Conservation (phyloP, 768 basidiomycete genomes). For the Tulasnella sp. region DNA sequence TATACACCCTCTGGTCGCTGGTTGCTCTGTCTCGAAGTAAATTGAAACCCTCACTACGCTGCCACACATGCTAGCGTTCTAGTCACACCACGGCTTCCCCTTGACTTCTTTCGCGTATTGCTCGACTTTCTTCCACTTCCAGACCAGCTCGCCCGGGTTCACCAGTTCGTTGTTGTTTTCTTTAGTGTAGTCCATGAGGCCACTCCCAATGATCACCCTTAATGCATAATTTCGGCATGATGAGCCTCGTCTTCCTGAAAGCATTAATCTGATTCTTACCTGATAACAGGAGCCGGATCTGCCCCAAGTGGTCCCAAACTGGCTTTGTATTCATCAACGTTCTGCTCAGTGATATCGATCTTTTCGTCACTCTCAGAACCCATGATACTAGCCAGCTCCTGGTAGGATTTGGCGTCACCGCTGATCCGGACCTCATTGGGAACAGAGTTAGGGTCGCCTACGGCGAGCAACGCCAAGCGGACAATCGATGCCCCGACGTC, state of each 20-base stretch:
- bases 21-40: too few species aligned
- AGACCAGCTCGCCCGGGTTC: not conserved
- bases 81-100: not conserved
- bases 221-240: too few species aligned
- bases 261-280: too few species aligned
- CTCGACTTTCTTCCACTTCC: too few species aligned
- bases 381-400: not conserved
- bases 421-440: conserved; percentile 2
- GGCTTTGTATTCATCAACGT: not conserved
- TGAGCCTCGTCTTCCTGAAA: too few species aligned
- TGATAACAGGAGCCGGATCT: too few species aligned
- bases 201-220: conserved; percentile 1
- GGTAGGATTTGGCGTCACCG: not conserved
- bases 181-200: not conserved
- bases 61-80: too few species aligned
- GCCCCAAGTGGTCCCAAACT: not conserved
- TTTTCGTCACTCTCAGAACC: not conserved
- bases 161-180: not conserved
- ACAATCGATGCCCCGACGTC: not conserved
- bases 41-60: too few species aligned
- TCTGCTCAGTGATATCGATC: not conserved
- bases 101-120: too few species aligned
- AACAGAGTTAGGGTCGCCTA: not conserved
- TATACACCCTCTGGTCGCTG: too few species aligned
- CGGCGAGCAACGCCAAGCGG: not conserved